Conservation (phyloP, 441 rosid species). For the Flueggea neowawraea region DNA sequence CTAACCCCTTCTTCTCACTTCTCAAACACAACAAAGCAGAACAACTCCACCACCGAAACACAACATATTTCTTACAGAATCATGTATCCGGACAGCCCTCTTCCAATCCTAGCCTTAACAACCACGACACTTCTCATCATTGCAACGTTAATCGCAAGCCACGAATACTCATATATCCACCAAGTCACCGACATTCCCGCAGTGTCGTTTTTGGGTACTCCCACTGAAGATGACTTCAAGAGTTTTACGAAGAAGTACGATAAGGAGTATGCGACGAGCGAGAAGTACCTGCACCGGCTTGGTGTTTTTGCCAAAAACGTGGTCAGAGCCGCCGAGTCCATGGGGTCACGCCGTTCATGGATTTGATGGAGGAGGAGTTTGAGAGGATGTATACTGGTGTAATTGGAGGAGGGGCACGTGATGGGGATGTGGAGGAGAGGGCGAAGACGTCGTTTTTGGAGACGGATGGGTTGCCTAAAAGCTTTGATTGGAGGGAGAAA, state of each 20-base stretch:
- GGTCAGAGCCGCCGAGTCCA: conserved; percentile 66
- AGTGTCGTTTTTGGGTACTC: conserved; percentile 28
- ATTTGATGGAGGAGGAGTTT: conserved; percentile 73
- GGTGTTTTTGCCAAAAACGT: conserved; percentile 65
- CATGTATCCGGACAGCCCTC: too few species aligned
- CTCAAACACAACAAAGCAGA: too few species aligned
- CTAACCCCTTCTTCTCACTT: too few species aligned
- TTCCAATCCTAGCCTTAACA: too few species aligned
- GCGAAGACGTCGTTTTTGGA: conserved; percentile 20
- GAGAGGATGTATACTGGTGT: conserved; percentile 59
- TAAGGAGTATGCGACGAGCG: conserved; percentile 50
- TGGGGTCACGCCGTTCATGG: conserved; percentile 79
- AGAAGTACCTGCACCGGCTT: conserved; percentile 72
- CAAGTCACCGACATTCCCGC: conserved; percentile 47
- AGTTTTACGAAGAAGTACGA: conserved; percentile 50
- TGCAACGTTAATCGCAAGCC: too few species aligned
- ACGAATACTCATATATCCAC: conserved; percentile 20
- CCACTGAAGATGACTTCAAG: conserved; percentile 46
- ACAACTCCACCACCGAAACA: too few species aligned
- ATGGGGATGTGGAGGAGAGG: conserved; percentile 1
- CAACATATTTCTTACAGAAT: too few species aligned
- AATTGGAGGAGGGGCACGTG: conserved; percentile 9
- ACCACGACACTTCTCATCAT: too few species aligned
- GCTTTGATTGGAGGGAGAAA: conserved; percentile 82
- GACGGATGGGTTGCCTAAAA: conserved; percentile 50